Percentiles rank a stretch among this genome's conserved stretches.
These are phyloP conservation scores for Mycena leptocephala DNA, from an alignment of 768 basidiomycete genomes.

Conservation along the genomic window DNA sequence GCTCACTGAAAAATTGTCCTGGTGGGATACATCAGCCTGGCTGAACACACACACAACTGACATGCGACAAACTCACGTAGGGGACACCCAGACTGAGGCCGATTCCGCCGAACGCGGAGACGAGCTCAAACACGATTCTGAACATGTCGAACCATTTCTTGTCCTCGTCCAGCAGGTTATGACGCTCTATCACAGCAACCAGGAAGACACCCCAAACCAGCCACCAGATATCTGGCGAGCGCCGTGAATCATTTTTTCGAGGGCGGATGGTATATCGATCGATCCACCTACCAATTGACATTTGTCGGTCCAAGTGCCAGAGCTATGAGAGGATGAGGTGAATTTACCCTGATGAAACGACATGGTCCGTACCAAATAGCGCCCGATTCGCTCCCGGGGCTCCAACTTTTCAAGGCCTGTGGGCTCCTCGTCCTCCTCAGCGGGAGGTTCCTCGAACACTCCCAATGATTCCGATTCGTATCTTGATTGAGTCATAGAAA, in stretches of 20 bases:
- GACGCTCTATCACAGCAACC: conserved; percentile 80
- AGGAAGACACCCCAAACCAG: conserved; percentile 81
- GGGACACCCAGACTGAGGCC: conserved; percentile 79
- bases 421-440: conserved; percentile 67
- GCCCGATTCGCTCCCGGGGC: conserved; percentile 61
- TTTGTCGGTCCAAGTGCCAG: conserved; percentile 78
- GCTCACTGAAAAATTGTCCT: conserved; percentile 69
- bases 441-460: conserved; percentile 69
- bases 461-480: conserved; percentile 85
- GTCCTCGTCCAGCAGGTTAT: conserved; percentile 66
- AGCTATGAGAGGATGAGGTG: conserved; percentile 48
- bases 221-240: conserved; percentile 82
- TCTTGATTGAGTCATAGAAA: conserved; percentile 43
- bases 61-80: conserved; percentile 47
- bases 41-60: background rate
- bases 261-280: background rate
- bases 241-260: background rate
- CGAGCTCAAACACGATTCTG: conserved; percentile 73
- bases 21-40: background rate
- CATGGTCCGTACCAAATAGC: conserved; percentile 47
- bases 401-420: conserved; percentile 54
- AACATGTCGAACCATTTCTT: conserved; percentile 79
- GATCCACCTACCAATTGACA: conserved; percentile 63
- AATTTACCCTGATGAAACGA: background rate
- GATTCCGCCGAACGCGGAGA: conserved; percentile 79